A percentile compares a stretch with the other conserved stretches of the same genome.
Evolutionary conservation across 371 early-diverging fungal species (phyloP).

Genomic region (Mortierella sp.): DNA sequence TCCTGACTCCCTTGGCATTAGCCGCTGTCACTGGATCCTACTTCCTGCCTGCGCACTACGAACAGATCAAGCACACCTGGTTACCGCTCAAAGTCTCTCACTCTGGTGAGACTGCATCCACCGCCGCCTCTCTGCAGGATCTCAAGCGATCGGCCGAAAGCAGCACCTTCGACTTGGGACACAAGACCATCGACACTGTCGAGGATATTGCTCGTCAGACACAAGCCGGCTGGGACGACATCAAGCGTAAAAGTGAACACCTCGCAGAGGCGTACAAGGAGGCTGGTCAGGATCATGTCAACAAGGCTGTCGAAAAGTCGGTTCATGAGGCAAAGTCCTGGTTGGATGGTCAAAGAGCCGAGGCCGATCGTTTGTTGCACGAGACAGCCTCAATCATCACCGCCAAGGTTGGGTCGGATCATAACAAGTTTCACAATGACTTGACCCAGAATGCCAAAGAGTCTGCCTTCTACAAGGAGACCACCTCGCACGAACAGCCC

Average conservation of each 20-base stretch:
- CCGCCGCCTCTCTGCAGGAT: conserved; percentile 10
- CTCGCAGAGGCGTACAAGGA: conserved; percentile 24
- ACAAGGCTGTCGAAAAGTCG: conserved; percentile 22
- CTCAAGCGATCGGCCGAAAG: conserved; percentile 2
- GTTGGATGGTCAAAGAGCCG: conserved; percentile 27
- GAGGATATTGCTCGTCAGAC: conserved; percentile 33
- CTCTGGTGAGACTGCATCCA: background rate
- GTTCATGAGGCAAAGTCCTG: conserved; percentile 23
- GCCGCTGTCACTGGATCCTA: conserved; percentile 40
- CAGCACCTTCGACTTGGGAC: conserved; percentile 11
- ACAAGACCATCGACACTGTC: conserved; percentile 26
- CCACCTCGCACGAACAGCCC: conserved; percentile 18
- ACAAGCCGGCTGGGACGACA: conserved; percentile 25
- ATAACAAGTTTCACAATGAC: conserved; percentile 23
- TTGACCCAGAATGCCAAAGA: conserved; percentile 13
- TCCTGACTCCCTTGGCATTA: conserved; percentile 47
- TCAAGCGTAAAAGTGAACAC: conserved; percentile 33
- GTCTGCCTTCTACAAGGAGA: conserved; percentile 8
- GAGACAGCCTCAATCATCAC: conserved; percentile 10
- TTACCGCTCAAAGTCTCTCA: conserved; percentile 4
- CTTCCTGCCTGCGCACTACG: conserved; percentile 46
- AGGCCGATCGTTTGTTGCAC: conserved; percentile 23
- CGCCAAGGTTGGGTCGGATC: background rate
- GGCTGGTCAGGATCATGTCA: conserved; percentile 25
- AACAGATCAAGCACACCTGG: conserved; percentile 14